Evolutionary conservation across 2,329 filamentous ascomycete species (phyloP).

Genomic region (Fusarium irregulare): DNA sequence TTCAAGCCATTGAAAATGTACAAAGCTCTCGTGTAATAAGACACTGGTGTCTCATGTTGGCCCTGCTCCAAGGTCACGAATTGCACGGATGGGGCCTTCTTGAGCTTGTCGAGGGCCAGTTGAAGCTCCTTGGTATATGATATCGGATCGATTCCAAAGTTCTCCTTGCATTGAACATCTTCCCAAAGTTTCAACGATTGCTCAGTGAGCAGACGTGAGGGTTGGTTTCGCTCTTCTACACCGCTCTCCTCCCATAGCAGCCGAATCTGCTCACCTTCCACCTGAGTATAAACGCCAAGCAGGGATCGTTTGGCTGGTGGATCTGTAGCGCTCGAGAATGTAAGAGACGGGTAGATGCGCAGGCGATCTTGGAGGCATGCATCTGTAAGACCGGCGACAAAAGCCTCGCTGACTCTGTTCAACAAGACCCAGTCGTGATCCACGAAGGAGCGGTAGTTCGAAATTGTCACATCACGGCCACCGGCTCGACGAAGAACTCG

Average conservation of each 20-base stretch:
- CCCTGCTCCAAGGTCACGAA: constrained; percentile 65
- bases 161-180: constrained; percentile 53
- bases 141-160: constrained; percentile 60
- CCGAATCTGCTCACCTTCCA: constrained; percentile 67
- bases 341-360: constrained; percentile 60
- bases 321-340: constrained; percentile 47
- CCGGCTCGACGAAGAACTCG: constrained; percentile 61
- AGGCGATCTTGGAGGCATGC: constrained; percentile 58
- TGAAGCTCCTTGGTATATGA: constrained; percentile 66
- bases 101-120: constrained; percentile 60
- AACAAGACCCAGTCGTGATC: constrained; percentile 60
- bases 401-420: constrained; percentile 64
- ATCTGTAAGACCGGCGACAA: constrained; percentile 65
- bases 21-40: constrained; percentile 61
- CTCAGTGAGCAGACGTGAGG: constrained; percentile 47
- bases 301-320: constrained; percentile 59
- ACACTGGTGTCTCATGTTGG: constrained; percentile 61
- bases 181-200: constrained; percentile 59
- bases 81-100: constrained; percentile 64
- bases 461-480: constrained; percentile 62
- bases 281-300: constrained; percentile 63
- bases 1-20: constrained; percentile 40
- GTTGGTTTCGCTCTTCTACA: constrained; percentile 31
- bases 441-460: constrained; percentile 58
- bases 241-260: constrained; percentile 52